phyloP scores from a whole-genome alignment of 352 stramenopile genomes.

The Globisporangium splendens region DNA sequence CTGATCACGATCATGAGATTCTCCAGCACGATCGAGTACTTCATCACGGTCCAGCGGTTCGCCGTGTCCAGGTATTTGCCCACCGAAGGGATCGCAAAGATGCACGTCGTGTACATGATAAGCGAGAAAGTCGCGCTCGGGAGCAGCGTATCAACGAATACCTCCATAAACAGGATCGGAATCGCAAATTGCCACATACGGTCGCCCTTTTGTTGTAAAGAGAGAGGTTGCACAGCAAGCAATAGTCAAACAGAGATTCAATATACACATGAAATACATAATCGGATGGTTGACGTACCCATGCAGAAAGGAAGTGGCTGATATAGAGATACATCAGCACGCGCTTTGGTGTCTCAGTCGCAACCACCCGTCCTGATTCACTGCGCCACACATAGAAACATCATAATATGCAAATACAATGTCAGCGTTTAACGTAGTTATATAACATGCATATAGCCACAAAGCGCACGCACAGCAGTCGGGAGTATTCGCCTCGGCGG shows the following conservation, averaged over 20 bases:
- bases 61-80: conserved; percentile 58
- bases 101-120: conserved; percentile 70
- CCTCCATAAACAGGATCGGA: conserved; percentile 82
- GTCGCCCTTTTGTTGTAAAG: conserved; percentile 38
- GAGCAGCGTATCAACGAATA: conserved; percentile 79
- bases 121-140: conserved; percentile 72
- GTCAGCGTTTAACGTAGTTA: background rate
- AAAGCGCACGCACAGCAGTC: conserved; percentile 30
- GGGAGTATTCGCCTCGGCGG: conserved; percentile 17
- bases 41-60: conserved; percentile 68
- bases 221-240: background rate
- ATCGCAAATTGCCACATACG: conserved; percentile 82
- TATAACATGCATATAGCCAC: background rate
- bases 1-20: conserved; percentile 78
- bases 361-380: background rate
- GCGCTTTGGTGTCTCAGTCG: conserved; percentile 18
- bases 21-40: conserved; percentile 67
- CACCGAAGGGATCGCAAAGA: conserved; percentile 66
- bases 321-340: conserved; percentile 71
- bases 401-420: background rate
- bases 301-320: conserved; percentile 71
- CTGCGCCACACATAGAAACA: background rate
- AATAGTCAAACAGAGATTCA: no score
- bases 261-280: background rate
- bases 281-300: conserved; percentile 26